A percentile compares a stretch with the other conserved stretches of the same genome.
These are phyloP conservation scores for Rosa multiflora DNA, from an alignment of 306 rosid genomes.

Conservation along the genomic window DNA sequence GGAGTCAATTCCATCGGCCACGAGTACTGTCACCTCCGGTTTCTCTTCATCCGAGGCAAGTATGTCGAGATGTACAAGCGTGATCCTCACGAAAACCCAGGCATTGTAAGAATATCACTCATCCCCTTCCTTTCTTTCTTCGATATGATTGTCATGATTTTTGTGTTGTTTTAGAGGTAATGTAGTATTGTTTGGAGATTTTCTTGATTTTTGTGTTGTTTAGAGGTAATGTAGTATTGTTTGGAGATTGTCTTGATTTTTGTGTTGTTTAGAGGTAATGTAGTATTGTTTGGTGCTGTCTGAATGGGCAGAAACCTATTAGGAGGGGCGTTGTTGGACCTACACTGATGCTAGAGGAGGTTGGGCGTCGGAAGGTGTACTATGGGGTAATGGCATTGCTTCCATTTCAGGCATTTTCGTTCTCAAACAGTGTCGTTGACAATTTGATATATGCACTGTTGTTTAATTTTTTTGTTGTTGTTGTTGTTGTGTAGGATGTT, in stretches of 20 bases:
- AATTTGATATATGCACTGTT: neutral
- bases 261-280: neutral
- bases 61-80: conserved; percentile 78
- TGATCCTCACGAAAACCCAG: conserved; percentile 76
- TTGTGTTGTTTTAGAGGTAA: too few species aligned
- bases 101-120: conserved; percentile 47
- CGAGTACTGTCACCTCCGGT: conserved; percentile 75
- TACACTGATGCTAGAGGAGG: conserved; percentile 80
- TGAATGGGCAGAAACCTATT: conserved; percentile 66
- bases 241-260: neutral
- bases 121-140: too few species aligned
- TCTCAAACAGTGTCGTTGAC: neutral
- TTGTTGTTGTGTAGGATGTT: conserved; percentile 46
- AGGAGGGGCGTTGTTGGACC: conserved; percentile 83
- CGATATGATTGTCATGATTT: too few species aligned
- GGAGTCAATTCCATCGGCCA: conserved; percentile 82
- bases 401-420: neutral
- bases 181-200: too few species aligned
- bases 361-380: conserved; percentile 62
- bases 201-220: too few species aligned
- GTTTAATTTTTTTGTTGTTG: neutral
- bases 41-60: conserved; percentile 69
- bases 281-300: neutral
- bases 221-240: neutral
- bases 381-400: conserved; percentile 45